Base-by-base conservation (phyloP, 2,329 filamentous ascomycete genomes). In the Aspergillus carbonarius region DNA sequence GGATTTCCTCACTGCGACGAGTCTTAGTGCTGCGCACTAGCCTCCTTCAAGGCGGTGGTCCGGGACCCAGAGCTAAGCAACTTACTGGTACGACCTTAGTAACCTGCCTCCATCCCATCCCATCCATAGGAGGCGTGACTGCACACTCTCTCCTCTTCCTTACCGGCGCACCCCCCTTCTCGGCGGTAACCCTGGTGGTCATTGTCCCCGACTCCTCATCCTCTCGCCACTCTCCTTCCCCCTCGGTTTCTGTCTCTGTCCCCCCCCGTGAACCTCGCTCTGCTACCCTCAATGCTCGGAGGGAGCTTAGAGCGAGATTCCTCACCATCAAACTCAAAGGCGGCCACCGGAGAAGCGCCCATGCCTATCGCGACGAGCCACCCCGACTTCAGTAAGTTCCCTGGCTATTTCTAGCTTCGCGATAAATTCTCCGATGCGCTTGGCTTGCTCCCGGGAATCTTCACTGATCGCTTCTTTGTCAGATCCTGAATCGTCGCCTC, bases 221-320 rank as follows among this genome's bases (percentile, higher is more conserved):
- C 60, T 49, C 23, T 56, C 61, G 58, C 37, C 27, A 56, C 51
- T 48, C 44, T 58, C 35, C 49, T 42, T 32, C 30, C 7, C 47
- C 54, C 40, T 58, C 61, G 57, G 59, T 40, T 58, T 58, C 55
- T 55, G 52, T 50, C 23, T 27, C 25, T 44, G 39, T 53, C 46
- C 40, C 56, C 55, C 58, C 44, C 44, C 42, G 59, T 57, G 54
- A 64, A 58, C 54, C 58, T 68, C 61, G 60, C 66, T 60, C 63
- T 61, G 62, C 67, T 64, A 67, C 60, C 66, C 68, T 64, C 68
- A 66, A 74, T 75, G 72, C 63, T 68, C 66, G 69, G 70, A 69
- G 68, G 67, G 63, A 73, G 67, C 63, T 68, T 66, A 58, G 67
- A 68, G 66, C 70, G 65, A 66, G 64, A 68, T 68, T 65, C 68